These are phyloP conservation scores for Talaromyces amestolkiae DNA, from an alignment of 2,329 filamentous ascomycete genomes.

Conservation along the genomic window DNA sequence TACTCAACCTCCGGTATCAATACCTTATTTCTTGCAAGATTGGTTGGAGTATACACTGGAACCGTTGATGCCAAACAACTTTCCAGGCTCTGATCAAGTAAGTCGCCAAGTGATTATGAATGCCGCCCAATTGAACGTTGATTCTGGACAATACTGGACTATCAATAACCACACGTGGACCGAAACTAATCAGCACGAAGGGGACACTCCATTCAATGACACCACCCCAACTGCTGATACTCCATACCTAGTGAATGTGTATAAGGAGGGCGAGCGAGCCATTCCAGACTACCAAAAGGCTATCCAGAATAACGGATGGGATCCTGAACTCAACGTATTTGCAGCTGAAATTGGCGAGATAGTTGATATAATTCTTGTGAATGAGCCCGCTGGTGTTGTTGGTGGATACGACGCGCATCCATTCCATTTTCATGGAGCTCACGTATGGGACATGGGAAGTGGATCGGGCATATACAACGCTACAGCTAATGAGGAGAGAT, in stretches of 20 bases:
- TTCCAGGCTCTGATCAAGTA: constrained; percentile 38
- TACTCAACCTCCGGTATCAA: constrained; percentile 22
- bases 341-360: constrained; percentile 48
- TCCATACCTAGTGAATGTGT: constrained; percentile 50
- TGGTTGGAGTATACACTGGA: constrained; percentile 19
- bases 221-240: constrained; percentile 22
- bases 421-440: constrained; percentile 48
- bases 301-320: constrained; percentile 40
- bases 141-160: constrained; percentile 26
- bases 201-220: constrained; percentile 6
- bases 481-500: constrained; percentile 41
- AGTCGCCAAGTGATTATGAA: constrained; percentile 12
- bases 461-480: constrained; percentile 49
- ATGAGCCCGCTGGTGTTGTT: constrained; percentile 28
- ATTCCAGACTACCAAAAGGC: constrained; percentile 43
- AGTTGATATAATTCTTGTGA: constrained; percentile 46
- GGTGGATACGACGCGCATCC: constrained; percentile 44
- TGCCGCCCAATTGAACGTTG: constrained; percentile 25
- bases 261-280: constrained; percentile 37
- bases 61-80: constrained; percentile 7
- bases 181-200: constrained; percentile 30
- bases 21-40: constrained; percentile 18
- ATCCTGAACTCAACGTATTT: constrained; percentile 41
- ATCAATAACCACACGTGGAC: constrained; percentile 50
- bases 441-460: constrained; percentile 48